Conservation (phyloP, 495 filamentous ascomycete genomes). For the Lasiosphaeriaceae sp. region DNA sequence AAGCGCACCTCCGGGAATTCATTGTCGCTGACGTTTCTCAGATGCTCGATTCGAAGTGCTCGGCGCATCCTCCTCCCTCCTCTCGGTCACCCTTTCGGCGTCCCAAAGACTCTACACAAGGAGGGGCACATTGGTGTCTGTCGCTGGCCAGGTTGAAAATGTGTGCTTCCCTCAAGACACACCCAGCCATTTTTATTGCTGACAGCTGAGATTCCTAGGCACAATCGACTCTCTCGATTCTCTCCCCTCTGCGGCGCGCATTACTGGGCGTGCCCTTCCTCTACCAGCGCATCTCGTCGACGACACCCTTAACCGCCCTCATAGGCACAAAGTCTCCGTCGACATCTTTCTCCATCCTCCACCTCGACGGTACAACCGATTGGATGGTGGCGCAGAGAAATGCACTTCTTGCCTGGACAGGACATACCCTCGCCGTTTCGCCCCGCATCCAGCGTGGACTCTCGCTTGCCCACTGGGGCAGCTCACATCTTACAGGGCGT, state of each 20-base stretch:
- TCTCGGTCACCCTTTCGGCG: conserved; percentile 86
- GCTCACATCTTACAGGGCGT: conserved; percentile 77
- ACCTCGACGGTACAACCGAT: conserved; percentile 90
- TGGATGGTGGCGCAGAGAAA: conserved; percentile 88
- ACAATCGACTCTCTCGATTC: conserved; percentile 81
- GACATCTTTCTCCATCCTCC: conserved; percentile 79
- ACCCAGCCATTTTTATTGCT: background rate
- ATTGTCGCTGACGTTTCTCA: conserved; percentile 31
- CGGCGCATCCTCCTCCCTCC: conserved; percentile 82
- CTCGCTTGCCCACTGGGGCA: conserved; percentile 86
- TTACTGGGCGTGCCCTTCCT: conserved; percentile 84
- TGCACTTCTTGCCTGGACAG: conserved; percentile 93
- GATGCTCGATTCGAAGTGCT: conserved; percentile 94
- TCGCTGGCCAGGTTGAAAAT: conserved; percentile 89
- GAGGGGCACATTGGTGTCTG: conserved; percentile 81
- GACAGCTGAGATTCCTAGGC: conserved; percentile 40
- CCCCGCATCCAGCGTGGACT: conserved; percentile 72
- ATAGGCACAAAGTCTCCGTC: conserved; percentile 79
- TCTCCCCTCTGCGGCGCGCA: conserved; percentile 75
- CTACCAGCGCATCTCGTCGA: conserved; percentile 85
- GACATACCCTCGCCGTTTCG: conserved; percentile 70
- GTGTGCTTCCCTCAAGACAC: conserved; percentile 34
- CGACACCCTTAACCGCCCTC: conserved; percentile 77
- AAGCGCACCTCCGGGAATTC: background rate
- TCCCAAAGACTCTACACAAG: conserved; percentile 91